Base-by-base conservation (phyloP, 768 basidiomycete species). In the Phaeotremella skinneri region DNA sequence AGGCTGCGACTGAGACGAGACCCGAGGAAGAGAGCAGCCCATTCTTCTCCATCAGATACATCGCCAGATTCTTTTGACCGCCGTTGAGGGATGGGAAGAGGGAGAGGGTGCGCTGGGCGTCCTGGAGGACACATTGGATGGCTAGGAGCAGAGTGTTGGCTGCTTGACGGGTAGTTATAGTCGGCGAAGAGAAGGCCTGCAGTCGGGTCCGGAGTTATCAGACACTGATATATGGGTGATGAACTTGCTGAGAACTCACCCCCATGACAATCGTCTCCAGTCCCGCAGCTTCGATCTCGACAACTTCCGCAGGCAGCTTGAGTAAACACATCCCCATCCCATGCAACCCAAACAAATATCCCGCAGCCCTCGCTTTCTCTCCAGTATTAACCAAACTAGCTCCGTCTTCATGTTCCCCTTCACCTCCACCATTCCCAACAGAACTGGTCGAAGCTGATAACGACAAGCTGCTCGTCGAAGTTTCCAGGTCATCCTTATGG, bases 11-110 rank as follows among this genome's bases (percentile, higher is more conserved):
- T 23, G 5, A n/a, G n/a, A 23, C 41, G 16, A 16, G 5, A 23
- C 45, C 17, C n/a, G 27, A 31, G 17, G 31, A 48, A 41, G 55
- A 17, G 13, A 64, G 29, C 14, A 66, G 25, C 0, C 66, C 68
- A 37, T 73, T 73, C 50, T 63, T 64, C n/a, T 62, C 66, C 63
- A 73, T 66, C 23, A 69, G 52, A 57, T 73, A 73, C 14, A 62
- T 56, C 9, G 56, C 55, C 39, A 73, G 52, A 58, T 73, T 59
- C 43, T 66, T 65, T 39, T 69, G 66, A 34, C 61, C 61, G 17
- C 26, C 31, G 9, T 45, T 56, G 16, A 73, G 52, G 0, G 26
- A 23, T 2, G 61, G 61, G 17, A 73, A 63, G 26, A 73, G 49
- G 0, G 49, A 53, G 25, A 73, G 51, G 3, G 66, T 70, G 2